Evolutionary conservation across 164 flowering plant genomes (phyloP), one percentile per base, ranked within the genome.

Genomic region (Umbellularia californica): DNA sequence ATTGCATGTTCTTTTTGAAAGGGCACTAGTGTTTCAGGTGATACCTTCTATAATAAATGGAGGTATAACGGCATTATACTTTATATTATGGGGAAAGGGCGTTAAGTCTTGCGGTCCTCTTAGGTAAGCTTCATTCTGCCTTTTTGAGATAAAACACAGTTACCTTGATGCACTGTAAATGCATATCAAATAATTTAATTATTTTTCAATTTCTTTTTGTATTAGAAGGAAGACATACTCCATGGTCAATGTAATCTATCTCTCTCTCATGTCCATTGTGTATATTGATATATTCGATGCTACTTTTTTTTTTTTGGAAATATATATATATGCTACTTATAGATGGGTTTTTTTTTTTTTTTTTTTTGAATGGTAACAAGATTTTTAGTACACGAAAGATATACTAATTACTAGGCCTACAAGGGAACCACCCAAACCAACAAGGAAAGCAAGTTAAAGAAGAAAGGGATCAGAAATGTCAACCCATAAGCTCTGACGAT

Each of bases 51-150:
- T 93, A 52, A 89, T 95, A 65, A 95, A 95, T 83, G 99, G 99
- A 73, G 95, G 81, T 68, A 89, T 95, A 82, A 92, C 92, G 69
- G 98, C 99, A 69, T 79, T 92, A 55, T 95, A 90, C 85, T 93
- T 93, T 81, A 83, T 93, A 75, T 82, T 93, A 82, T 95, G 98
- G 98, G 96, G 93, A 77, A 95, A 89, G 85, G 98, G 97, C 70
- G 88, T 95, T 70, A 92, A 86, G 83, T 80, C 90, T 64, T 91
- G 98, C 84, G 98, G 99, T 69, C 98, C 98, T 58, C 78, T 91
- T 24, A 89, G 97, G 99, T 91, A 82, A 77, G 79, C 74, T 70
- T 70, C 10, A n/a, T 63, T 47, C 14, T 66, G 68, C 55, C 50
- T 23, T 23, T 62, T 72, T 30, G 19, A 63, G 62, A 17, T 24